Evolutionary conservation across 352 stramenopile species (phyloP), one percentile per base, ranked within the genome.

Genomic region (Globisporangium yorkense): DNA sequence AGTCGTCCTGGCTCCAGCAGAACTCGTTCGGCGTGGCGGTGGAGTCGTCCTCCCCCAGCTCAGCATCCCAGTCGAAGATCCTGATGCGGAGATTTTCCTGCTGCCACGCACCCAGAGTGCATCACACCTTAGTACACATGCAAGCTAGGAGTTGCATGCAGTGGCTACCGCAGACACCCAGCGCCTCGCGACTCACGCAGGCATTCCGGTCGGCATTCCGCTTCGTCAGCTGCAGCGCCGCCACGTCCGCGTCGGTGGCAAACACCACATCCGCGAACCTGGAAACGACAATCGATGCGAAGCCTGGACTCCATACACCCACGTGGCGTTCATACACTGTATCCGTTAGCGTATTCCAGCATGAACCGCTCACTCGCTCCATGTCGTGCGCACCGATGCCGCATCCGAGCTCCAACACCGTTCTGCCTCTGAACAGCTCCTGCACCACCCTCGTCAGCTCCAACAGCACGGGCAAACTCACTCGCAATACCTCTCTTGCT

Each of bases 401-500:
- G 55, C 70, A 82, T 10, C 75, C 75, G 18, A 88, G 62, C 33
- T 88, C 80, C 2, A 90, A 56, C 41, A 87, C 62, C 24, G 51
- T 71, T 39, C 62, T 37, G 10, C 53, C 53, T n/a, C 44, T 27
- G 41, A 86, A 72, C 27, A 54, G 13, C 31, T 66, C 37, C 74
- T 43, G 37, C 13, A 13, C 12, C 8, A 43, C 37, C 12, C 13
- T 5, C 12, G 37, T 13, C 4, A 43, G 37, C 3, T 5, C 12
- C 10, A 43, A 12, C 37, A 13, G 2, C 16, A 9, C 9, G 8
- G 33, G 33, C 10, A 18, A 43, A 3, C 35, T 43, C 37, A 12
- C 16, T 3, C 10, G 10, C 10, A 1, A 15, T 15, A 1, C 3
- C 35, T 47, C 15, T 47, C 20, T 47, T 21, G 41, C 41, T 47